phyloP scores from a whole-genome alignment of 2,329 filamentous ascomycete species.

The Peltaster fructicola region DNA sequence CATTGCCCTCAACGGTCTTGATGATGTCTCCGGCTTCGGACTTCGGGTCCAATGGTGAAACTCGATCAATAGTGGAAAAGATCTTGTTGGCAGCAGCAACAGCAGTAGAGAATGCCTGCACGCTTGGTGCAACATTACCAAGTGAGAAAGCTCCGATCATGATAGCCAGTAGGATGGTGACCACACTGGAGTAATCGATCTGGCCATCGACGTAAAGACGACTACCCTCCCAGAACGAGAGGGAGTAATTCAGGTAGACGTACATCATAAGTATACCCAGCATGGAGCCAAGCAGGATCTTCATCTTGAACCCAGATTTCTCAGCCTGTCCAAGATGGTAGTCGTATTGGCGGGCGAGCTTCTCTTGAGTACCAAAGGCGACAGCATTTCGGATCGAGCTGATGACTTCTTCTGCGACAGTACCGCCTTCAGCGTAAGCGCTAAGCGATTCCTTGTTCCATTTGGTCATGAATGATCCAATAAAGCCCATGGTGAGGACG shows the following conservation, averaged over 20 bases:
- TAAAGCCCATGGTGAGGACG: conserved; percentile 55
- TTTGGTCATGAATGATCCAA: conserved; percentile 59
- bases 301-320: conserved; percentile 57
- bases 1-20: conserved; percentile 53
- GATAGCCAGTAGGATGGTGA: conserved; percentile 77
- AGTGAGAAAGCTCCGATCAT: conserved; percentile 88
- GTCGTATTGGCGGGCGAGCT: conserved; percentile 77
- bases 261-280: conserved; percentile 68
- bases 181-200: conserved; percentile 48
- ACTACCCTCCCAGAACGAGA: conserved; percentile 79
- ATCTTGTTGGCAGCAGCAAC: conserved; percentile 81
- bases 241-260: conserved; percentile 70
- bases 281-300: conserved; percentile 58
- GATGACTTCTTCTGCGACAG: conserved; percentile 82
- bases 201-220: conserved; percentile 51
- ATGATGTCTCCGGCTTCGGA: conserved; percentile 54
- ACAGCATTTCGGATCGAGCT: conserved; percentile 83
- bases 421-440: conserved; percentile 70
- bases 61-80: conserved; percentile 78
- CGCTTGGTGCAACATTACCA: conserved; percentile 70
- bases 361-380: conserved; percentile 85
- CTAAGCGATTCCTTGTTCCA: conserved; percentile 63
- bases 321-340: conserved; percentile 55
- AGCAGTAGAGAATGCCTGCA: conserved; percentile 70
- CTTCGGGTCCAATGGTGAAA: conserved; percentile 66